Base-by-base conservation (phyloP, 2,329 filamentous ascomycete genomes). In the Verticillium tricorpus region DNA sequence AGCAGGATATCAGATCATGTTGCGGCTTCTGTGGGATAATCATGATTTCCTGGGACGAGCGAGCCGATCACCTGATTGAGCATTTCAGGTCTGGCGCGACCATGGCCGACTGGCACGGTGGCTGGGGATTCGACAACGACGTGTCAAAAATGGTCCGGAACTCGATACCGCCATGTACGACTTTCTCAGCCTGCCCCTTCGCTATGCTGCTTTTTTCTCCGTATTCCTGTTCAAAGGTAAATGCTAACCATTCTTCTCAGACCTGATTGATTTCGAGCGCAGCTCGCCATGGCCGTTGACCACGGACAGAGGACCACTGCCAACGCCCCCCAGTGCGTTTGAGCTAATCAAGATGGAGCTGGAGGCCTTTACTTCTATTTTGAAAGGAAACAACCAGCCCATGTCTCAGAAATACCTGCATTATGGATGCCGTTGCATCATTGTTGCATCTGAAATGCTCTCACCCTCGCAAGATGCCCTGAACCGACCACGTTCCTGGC, bases 211-310 rank as follows among this genome's bases (percentile, higher is more conserved):
- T 22, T 50, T 50, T 50, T 17, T 3, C 19, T n/a, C 19, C 19
- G 8, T 5, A 6, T 50, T 5, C 5, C 40, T n/a, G 2, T 50
- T 50, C 3, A 2, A n/a, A 9, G 8, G 40, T 50, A 14, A 3
- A 35, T 35, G 1, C 5, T 35, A 35, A 35, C 12, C 1, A 2
- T 35, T 14, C 9, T 22, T 50, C 40, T 22, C 72, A 87, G 84
- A 88, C 77, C 78, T 88, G 60, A 88, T 88, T 77, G 83, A 88
- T 71, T 77, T 86, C 73, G 85, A 88, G 70, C 79, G 85, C 70
- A 82, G 82, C 45, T 82, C 80, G 15, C 82, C 84, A 11, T 71
- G 82, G 55, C 85, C 85, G 28, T 87, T 77, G 69, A 74, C 77
- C 68, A 82, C 83, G 40, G 78, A 76, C 63, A 72, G 74, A 8